Percentiles rank a stretch among this genome's conserved stretches.
These are phyloP conservation scores for Diospyros kaki DNA, from an alignment of 148 eudicot species.

Conservation along the genomic window DNA sequence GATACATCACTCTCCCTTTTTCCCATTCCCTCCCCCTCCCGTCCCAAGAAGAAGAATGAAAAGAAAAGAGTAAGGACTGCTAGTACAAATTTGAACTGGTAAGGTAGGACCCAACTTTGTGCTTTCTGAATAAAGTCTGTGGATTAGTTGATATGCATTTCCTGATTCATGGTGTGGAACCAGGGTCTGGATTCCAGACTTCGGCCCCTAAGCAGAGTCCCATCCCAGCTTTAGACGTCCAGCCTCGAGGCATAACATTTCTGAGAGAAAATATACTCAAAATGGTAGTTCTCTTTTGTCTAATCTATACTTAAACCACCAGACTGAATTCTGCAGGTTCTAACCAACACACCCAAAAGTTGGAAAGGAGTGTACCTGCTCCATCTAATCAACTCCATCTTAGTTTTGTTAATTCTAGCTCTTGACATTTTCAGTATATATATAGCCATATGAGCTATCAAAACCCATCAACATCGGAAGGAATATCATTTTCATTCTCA, in stretches of 20 bases:
- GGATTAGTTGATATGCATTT: no score
- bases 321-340: slow-evolving; percentile 30
- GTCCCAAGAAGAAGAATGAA: background rate
- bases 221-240: background rate
- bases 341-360: slow-evolving; percentile 45
- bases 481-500: slow-evolving; percentile 5
- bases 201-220: background rate
- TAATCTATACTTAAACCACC: background rate
- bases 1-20: background rate
- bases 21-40: no score
- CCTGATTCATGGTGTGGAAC: background rate
- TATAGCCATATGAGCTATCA: slow-evolving; percentile 14
- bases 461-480: slow-evolving; percentile 15
- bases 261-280: background rate
- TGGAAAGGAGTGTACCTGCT: slow-evolving; percentile 32
- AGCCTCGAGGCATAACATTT: background rate
- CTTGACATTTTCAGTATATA: slow-evolving; percentile 16
- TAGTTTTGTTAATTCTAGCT: slow-evolving; percentile 2
- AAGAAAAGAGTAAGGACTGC: background rate
- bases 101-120: background rate
- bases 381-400: slow-evolving; percentile 58
- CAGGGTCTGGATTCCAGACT: background rate
- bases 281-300: background rate
- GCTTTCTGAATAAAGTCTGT: background rate
- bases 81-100: slow-evolving; percentile 9